These are phyloP conservation scores for Trichoderma aggressivum DNA, from an alignment of 2,329 filamentous ascomycete genomes.

Conservation along the genomic window DNA sequence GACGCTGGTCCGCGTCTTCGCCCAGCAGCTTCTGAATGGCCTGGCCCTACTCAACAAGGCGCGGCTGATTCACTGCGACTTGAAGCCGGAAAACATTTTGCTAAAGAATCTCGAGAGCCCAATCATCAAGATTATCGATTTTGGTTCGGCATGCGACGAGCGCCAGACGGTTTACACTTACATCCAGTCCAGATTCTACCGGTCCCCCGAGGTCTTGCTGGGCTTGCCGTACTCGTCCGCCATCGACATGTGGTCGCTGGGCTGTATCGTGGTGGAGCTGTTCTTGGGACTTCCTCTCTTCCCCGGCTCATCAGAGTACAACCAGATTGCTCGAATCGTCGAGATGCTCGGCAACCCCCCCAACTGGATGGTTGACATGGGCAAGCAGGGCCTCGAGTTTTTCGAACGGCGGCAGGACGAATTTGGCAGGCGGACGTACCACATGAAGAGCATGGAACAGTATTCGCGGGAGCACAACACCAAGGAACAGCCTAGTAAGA, in stretches of 20 bases:
- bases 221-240: slow-evolving; percentile 95
- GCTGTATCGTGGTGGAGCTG: slow-evolving; percentile 96
- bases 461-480: slow-evolving; percentile 93
- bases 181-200: slow-evolving; percentile 97
- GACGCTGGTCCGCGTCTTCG: slow-evolving; percentile 93
- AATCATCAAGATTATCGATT: slow-evolving; percentile 99
- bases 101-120: slow-evolving; percentile 97
- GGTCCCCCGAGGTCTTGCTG: slow-evolving; percentile 92
- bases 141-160: slow-evolving; percentile 96
- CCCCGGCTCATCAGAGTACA: slow-evolving; percentile 97
- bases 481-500: slow-evolving; percentile 99
- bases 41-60: slow-evolving; percentile 92
- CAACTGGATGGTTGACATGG: slow-evolving; percentile 99
- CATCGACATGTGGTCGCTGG: slow-evolving; percentile 99
- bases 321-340: slow-evolving; percentile 93
- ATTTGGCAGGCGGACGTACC: slow-evolving; percentile 84
- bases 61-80: slow-evolving; percentile 92
- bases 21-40: slow-evolving; percentile 91
- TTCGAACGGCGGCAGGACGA: slow-evolving; percentile 92
- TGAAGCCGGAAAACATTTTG: slow-evolving; percentile 97
- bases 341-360: slow-evolving; percentile 97
- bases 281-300: slow-evolving; percentile 94
- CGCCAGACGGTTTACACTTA: slow-evolving; percentile 98
- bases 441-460: slow-evolving; percentile 95
- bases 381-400: slow-evolving; percentile 95